Evolutionary conservation across 1,284 basidiomycete species (phyloP), one percentile per base, ranked within the genome.

Genomic region (Cryptococcus sp.): DNA sequence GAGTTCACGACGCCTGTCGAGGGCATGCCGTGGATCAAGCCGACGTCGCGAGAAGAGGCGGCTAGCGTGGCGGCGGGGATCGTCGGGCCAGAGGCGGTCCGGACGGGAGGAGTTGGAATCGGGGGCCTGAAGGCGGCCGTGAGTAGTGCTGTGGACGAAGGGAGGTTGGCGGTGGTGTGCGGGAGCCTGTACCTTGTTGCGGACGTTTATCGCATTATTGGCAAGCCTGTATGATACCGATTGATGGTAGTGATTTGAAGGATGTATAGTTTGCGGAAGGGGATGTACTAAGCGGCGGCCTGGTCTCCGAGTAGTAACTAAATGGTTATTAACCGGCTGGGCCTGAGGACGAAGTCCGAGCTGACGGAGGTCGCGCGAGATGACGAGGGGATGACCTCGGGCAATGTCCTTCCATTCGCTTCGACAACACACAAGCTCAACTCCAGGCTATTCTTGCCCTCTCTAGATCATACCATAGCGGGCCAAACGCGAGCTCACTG

Each of bases 151-250:
- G 49, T 49, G 28, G 56, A 72, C 9, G 69, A 68, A 12, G 53
- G 55, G 2, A 58, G 61, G 79, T 66, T 88, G 56, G 80, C 87
- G 0, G 82, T 93, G 6, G 70, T 94, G 1, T 87, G 89, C n/a
- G 92, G 92, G 23, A 96, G 92, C 73, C 72, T 95, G 66, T 96
- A 95, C 76, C 82, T 94, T 46, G 88, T 91, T 2, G 90, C 90
- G 16, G 92, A 95, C 78, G 84, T 91, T 56, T 94, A 93, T 79
- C 80, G 90, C 55, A 64, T 87, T 43, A 35, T 71, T 44, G 21
- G 52, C 16, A 28, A 37, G 12, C 15, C 28, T 16, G 28, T 35
- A 9, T 49, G 47, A 49, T 5, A 23, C 18, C 12, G n/a, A 11
- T 12, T 23, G 13, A 23, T 20, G 18, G n/a, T 44, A 12, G 12